phyloP scores from a whole-genome alignment of 106 monocot genomes.

The Dioscorea alata region DNA sequence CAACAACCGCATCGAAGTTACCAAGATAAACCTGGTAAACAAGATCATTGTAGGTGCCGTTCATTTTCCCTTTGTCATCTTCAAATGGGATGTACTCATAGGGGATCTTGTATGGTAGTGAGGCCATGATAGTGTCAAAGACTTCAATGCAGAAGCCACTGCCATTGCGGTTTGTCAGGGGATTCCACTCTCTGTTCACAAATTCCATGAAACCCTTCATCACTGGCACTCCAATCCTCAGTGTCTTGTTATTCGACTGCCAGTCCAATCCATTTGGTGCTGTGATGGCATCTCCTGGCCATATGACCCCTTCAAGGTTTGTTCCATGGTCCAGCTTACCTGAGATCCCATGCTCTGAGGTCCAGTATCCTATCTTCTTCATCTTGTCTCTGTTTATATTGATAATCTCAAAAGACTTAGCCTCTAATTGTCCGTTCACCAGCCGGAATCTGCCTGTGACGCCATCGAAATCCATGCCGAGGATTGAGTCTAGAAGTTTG shows the following conservation, averaged over 20 bases:
- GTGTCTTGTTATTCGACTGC: slow-evolving; percentile 22
- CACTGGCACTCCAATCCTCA: slow-evolving; percentile 39
- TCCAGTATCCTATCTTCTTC: slow-evolving; percentile 33
- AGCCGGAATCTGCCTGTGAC: slow-evolving; percentile 49
- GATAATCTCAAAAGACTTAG: slow-evolving; percentile 24
- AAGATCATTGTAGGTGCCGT: slow-evolving; percentile 21
- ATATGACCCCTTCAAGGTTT: slow-evolving; percentile 19
- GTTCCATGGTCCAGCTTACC: neutral
- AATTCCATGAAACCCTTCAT: slow-evolving; percentile 10
- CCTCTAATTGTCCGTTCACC: neutral
- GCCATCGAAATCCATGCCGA: slow-evolving; percentile 26
- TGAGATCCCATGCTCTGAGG: slow-evolving; percentile 17
- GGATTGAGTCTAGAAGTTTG: neutral
- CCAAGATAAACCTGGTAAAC: slow-evolving; percentile 13
- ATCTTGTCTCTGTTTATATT: slow-evolving; percentile 21
- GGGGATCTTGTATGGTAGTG: slow-evolving; percentile 33
- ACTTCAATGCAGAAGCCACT: slow-evolving; percentile 33
- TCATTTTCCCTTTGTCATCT: neutral
- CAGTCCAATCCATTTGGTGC: slow-evolving; percentile 34
- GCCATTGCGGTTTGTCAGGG: slow-evolving; percentile 20
- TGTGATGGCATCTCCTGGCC: slow-evolving; percentile 31
- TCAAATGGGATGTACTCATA: slow-evolving; percentile 30
- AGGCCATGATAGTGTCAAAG: slow-evolving; percentile 36
- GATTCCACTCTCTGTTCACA: slow-evolving; percentile 18
- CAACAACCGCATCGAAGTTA: slow-evolving; percentile 14